phyloP scores from a whole-genome alignment of 768 basidiomycete species.

The Russula ochroleuca region DNA sequence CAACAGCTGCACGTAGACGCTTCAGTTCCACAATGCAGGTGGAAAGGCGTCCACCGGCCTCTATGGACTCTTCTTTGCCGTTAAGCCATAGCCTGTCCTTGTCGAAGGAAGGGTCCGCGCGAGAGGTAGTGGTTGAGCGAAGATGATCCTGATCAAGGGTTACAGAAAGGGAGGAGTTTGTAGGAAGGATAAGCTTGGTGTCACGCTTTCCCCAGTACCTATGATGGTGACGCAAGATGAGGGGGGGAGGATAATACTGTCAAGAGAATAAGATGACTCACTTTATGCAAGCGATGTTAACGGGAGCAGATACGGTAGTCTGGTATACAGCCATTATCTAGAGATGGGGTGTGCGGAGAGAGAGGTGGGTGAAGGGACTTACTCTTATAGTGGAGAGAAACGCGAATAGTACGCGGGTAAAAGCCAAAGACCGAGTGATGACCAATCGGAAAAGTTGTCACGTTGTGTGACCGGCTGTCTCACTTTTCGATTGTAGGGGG shows the following conservation, averaged over 20 bases:
- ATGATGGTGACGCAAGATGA: conserved; percentile 13
- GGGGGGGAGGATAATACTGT: background rate
- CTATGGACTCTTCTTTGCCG: conserved; percentile 87
- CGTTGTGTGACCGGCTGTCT: background rate
- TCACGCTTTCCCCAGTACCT: conserved; percentile 99
- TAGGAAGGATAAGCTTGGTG: conserved; percentile 90
- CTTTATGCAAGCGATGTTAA: conserved; percentile 99
- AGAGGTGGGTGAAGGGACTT: conserved; percentile 16
- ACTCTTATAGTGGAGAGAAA: conserved; percentile 13
- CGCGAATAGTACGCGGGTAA: conserved; percentile 29
- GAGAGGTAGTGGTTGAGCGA: conserved; percentile 87
- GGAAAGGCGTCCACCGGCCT: conserved; percentile 66
- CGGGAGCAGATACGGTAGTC: conserved; percentile 88
- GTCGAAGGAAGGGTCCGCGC: conserved; percentile 69
- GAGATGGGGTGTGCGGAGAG: background rate
- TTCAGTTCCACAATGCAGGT: conserved; percentile 90
- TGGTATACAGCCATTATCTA: conserved; percentile 58
- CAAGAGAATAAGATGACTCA: conserved; percentile 35
- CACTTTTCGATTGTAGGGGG: background rate
- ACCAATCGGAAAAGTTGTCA: conserved; percentile 9
- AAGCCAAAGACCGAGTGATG: conserved; percentile 16
- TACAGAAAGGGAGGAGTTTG: conserved; percentile 97
- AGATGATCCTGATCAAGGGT: conserved; percentile 96
- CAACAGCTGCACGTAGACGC: conserved; percentile 65
- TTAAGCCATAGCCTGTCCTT: conserved; percentile 92